Base-by-base conservation (phyloP, 352 stramenopile species). In the Thalassiosira oceanica region DNA sequence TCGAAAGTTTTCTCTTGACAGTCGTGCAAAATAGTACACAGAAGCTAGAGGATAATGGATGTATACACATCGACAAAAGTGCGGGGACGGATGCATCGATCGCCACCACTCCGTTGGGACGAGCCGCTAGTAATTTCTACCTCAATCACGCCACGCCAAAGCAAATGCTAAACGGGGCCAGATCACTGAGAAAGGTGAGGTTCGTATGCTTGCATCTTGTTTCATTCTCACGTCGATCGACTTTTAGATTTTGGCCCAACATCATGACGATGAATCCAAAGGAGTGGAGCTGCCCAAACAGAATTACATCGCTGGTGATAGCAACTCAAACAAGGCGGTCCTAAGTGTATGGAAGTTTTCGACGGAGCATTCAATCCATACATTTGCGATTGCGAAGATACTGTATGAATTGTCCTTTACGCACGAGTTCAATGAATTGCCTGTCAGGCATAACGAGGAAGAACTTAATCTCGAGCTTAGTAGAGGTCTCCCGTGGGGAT, bases 391-490 rank as follows among this genome's bases (percentile, higher is more conserved):
- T 44, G 78, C 79, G 31, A 86, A 82, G 67, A 67, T 92, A 23
- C 29, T 92, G 3, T 86, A 79, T 51, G 61, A 69, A 24, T 51
- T 92, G 3, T 82, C 69, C 35, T 66, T 18, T 11, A 90, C 84
- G 7, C 77, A 88, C 50, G 97, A 99, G 82, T 97, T 98, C 58
- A 87, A 92, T 63, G 94, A 98, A 45, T 82, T 97, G 5, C 96
- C 97, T 20, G 87, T 99, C 31, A 92, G 97, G 2, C 97, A 99
- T 77, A 98, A 98, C 66, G 97, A 99, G 81, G 92, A 99, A 62
- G 83, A 94, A 23, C 63, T 96, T 21, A 97, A 97, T 63, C 79
- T 76, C 16, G 82, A 95, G 35, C 75, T 97, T 4, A 91, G 87
- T 36, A 74, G 85, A 60, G 63, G 70, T 18, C 48, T 94, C 24